Evolutionary conservation across 1,284 basidiomycete species (phyloP), one percentile per base, ranked within the genome.

Genomic region (Puccinia horiana): DNA sequence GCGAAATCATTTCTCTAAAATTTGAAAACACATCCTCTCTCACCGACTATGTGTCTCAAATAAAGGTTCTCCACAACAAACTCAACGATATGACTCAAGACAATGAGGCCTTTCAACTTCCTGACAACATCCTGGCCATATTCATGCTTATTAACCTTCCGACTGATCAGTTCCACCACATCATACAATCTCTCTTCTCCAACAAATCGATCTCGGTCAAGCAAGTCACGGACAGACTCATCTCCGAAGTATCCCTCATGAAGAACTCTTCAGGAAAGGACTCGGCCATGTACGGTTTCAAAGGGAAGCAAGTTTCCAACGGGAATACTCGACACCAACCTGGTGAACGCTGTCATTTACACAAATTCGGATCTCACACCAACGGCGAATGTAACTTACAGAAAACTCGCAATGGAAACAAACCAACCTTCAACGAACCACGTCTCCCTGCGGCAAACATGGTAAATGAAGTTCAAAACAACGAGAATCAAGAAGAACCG

Each of bases 171-270:
- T 63, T 63, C 26, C 61, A 32, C 14, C 26, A 63, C 26, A 63
- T 63, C 8, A 63, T 63, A 16, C 61, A 63, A 63, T 63, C 61
- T 32, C 26, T 63, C 2, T 63, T 63, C 35, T 63, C 61, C n/a
- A 32, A 20, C 12, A 32, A 32, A 14, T 6, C 61, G 3, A 32
- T 63, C 11, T 32, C 8, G 29, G n/a, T 37, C 11, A 63, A 63
- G 20, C 29, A 63, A 37, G 61, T 63, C 5, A 63, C 29, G 12
- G 20, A 20, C 20, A 16, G 35, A 29, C 32, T 63, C 8, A 29
- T 9, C 11, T 63, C 61, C 8, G 26, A 63, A 63, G 61, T 29
- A 2, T 6, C 61, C 6, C 6, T 63, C 8, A 6, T 63, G 29
- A 63, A 63, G n/a, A 63, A 63, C 20, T 63, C 61, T 32, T 14